Conservation (phyloP, 331 rosid genomes). For the Rhamnella rubrinervis region DNA sequence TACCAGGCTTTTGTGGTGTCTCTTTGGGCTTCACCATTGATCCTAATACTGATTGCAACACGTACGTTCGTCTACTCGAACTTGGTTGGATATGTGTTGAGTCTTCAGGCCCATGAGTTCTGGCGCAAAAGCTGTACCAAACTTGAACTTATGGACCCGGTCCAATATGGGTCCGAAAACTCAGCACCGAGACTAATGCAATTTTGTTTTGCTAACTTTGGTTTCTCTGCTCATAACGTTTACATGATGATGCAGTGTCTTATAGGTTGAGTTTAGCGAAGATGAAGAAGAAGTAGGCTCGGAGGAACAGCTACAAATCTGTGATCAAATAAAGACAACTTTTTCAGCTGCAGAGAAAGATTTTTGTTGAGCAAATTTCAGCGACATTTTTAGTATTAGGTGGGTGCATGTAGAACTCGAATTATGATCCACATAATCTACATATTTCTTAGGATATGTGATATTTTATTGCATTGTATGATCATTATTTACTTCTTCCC, state of each 20-base stretch:
- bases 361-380: background rate
- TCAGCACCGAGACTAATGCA: no score
- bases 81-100: background rate
- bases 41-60: constrained; percentile 45
- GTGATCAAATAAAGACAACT: constrained; percentile 19
- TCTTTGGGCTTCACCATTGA: constrained; percentile 54
- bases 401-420: no score
- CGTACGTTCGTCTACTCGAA: background rate
- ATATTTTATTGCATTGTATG: no score
- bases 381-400: constrained; percentile 6
- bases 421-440: no score
- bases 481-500: no score
- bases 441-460: no score
- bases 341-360: constrained; percentile 1
- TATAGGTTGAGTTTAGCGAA: constrained; percentile 1
- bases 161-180: no score
- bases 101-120: background rate
- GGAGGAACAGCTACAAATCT: background rate
- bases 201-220: background rate
- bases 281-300: background rate
- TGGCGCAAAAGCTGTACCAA: no score
- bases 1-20: constrained; percentile 58
- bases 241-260: constrained; percentile 23
- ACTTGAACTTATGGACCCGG: no score
- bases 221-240: background rate